These are phyloP conservation scores for Linum usitatissimum DNA, from an alignment of 345 rosid species.

Conservation along the genomic window DNA sequence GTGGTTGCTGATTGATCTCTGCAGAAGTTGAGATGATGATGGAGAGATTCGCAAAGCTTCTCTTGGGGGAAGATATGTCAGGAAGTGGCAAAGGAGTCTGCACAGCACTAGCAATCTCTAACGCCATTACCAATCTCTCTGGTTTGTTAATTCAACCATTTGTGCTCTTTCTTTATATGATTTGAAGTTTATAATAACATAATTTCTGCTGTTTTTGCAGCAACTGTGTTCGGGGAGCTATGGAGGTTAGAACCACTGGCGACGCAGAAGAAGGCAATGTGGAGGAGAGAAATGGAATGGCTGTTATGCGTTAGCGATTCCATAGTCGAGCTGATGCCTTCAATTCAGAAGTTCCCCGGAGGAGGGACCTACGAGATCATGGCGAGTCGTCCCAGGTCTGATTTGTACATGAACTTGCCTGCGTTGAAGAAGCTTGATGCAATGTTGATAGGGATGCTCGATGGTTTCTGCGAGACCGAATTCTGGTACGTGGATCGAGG, in stretches of 20 bases:
- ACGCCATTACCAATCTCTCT: constrained; percentile 96
- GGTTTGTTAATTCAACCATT: constrained; percentile 30
- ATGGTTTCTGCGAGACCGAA: constrained; percentile 58
- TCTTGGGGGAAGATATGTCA: constrained; percentile 97
- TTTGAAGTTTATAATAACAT: too few relatives aligned
- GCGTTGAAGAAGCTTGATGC: constrained; percentile 97
- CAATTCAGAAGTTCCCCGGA: constrained; percentile 80
- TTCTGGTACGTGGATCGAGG: constrained; percentile 95
- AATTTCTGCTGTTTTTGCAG: constrained; percentile 24
- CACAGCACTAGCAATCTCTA: constrained; percentile 93
- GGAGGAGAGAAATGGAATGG: constrained; percentile 97
- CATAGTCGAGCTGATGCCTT: constrained; percentile 92
- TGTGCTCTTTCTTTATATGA: too few relatives aligned
- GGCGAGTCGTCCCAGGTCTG: constrained; percentile 79
- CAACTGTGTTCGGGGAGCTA: constrained; percentile 85
- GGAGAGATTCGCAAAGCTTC: constrained; percentile 94
- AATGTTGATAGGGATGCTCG: constrained; percentile 68
- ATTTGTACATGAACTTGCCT: constrained; percentile 80
- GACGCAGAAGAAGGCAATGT: constrained; percentile 73
- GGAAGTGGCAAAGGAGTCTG: constrained; percentile 99
- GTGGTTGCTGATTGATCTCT: not conserved
- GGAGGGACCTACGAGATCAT: constrained; percentile 91
- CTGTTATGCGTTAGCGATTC: constrained; percentile 84
- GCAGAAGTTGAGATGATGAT: constrained; percentile 93
- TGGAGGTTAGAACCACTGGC: constrained; percentile 96